Evolutionary conservation across 2,329 filamentous ascomycete species (phyloP).

Genomic region (Fusarium metavorans): DNA sequence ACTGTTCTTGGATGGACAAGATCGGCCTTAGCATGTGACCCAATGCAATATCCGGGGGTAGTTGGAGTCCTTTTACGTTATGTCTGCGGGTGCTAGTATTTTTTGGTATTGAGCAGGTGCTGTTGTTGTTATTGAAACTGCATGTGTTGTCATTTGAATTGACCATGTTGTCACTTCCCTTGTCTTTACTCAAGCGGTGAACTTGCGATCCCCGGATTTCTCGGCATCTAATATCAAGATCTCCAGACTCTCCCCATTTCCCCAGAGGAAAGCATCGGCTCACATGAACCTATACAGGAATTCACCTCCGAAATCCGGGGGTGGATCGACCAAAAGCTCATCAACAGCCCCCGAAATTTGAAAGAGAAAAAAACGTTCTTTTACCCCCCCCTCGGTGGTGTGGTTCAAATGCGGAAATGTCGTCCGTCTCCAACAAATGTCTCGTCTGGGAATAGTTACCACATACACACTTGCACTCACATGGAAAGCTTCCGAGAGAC

Average conservation of each 20-base stretch:
- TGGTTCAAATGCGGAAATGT: constrained; percentile 40
- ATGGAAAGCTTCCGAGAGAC: background rate
- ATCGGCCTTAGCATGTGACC: constrained; percentile 13
- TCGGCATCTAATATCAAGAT: background rate
- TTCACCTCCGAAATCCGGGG: constrained; percentile 17
- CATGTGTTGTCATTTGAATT: background rate
- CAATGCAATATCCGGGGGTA: background rate
- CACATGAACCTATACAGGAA: background rate
- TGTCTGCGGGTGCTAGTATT: background rate
- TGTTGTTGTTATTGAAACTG: background rate
- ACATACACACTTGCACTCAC: background rate
- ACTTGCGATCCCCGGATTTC: background rate
- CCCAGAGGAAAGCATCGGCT: background rate
- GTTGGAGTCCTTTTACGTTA: background rate
- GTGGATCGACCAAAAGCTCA: constrained; percentile 9
- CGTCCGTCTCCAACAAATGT: constrained; percentile 17
- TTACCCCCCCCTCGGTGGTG: constrained; percentile 39
- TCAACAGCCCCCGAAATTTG: background rate
- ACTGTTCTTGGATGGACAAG: constrained; percentile 3
- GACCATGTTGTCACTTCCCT: background rate
- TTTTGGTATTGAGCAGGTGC: background rate
- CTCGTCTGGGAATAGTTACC: background rate
- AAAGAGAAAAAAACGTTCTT: constrained; percentile 1
- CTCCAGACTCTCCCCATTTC: background rate
- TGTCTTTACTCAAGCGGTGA: background rate